A percentile compares a stretch with the other conserved stretches of the same genome.
Conservation (phyloP, 2,329 filamentous ascomycete genomes). For the Metarhizium sp. region DNA sequence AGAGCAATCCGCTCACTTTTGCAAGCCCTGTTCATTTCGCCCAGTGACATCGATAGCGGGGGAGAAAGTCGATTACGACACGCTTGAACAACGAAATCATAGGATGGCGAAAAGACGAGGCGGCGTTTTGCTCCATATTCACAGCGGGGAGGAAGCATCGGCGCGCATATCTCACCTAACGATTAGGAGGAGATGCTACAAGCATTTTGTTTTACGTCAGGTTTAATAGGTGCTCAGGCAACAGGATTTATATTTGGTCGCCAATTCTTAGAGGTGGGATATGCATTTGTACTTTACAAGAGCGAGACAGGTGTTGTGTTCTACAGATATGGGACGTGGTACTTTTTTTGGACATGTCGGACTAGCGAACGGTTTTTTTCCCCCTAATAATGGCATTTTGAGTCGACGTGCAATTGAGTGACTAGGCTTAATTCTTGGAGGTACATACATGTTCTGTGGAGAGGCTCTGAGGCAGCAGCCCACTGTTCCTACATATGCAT, state of each 20-base stretch:
- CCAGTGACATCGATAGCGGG: neutral
- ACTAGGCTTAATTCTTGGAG: too few relatives aligned
- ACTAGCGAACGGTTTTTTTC: slow-evolving; percentile 10
- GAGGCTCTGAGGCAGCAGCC: too few relatives aligned
- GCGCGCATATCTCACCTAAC: slow-evolving; percentile 4
- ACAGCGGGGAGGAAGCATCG: slow-evolving; percentile 4
- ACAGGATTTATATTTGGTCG: slow-evolving; percentile 3
- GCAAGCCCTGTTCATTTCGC: neutral
- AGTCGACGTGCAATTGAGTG: neutral
- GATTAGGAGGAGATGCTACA: slow-evolving; percentile 8
- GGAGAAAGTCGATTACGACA: slow-evolving; percentile 1
- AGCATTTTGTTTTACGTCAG: slow-evolving; percentile 4
- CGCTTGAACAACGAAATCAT: neutral
- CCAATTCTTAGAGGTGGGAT: slow-evolving; percentile 10
- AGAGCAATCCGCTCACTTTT: too few relatives aligned
- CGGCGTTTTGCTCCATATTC: slow-evolving; percentile 10
- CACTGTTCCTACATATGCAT: too few relatives aligned
- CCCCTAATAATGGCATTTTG: slow-evolving; percentile 5
- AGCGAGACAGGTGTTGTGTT: slow-evolving; percentile 9
- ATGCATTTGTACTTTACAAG: slow-evolving; percentile 9
- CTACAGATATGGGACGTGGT: slow-evolving; percentile 2
- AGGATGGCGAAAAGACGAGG: slow-evolving; percentile 3
- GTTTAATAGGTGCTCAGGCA: slow-evolving; percentile 3
- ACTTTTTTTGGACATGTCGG: slow-evolving; percentile 9
- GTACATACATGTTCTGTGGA: too few relatives aligned